Evolutionary conservation across 2,329 filamentous ascomycete genomes (phyloP).

Genomic region (Botryotinia globosa): DNA sequence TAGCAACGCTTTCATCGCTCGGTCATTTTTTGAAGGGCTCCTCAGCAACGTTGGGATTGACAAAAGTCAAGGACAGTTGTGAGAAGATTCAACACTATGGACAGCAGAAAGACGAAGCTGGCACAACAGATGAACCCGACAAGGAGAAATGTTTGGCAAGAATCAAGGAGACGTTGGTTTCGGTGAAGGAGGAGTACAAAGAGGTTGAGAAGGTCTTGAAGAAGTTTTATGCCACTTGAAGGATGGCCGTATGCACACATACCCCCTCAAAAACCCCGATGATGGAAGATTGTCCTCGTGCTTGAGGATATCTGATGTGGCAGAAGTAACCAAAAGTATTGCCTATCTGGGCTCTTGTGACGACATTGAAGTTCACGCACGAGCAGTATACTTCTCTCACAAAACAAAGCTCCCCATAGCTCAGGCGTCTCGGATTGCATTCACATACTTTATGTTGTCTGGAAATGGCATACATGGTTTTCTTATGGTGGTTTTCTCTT

Average conservation of each 20-base stretch:
- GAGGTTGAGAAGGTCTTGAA: slow-evolving; percentile 68
- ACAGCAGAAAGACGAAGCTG: slow-evolving; percentile 75
- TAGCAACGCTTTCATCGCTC: slow-evolving; percentile 73
- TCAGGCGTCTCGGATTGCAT: slow-evolving; percentile 31
- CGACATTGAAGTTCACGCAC: slow-evolving; percentile 34
- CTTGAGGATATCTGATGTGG: slow-evolving; percentile 18
- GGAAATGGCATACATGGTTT: slow-evolving; percentile 20
- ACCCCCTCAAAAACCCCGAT: slow-evolving; percentile 5
- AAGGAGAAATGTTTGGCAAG: slow-evolving; percentile 65
- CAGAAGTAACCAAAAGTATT: slow-evolving; percentile 11
- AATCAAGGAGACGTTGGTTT: slow-evolving; percentile 66
- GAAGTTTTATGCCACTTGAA: slow-evolving; percentile 41
- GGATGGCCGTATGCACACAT: not conserved
- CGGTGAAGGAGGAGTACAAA: slow-evolving; percentile 73
- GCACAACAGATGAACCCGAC: slow-evolving; percentile 63
- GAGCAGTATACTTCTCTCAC: slow-evolving; percentile 35
- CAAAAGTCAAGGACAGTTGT: slow-evolving; percentile 87
- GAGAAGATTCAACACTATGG: slow-evolving; percentile 96
- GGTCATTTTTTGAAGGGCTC: slow-evolving; percentile 98
- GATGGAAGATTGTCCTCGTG: slow-evolving; percentile 29
- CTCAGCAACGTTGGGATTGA: slow-evolving; percentile 87
- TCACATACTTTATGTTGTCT: slow-evolving; percentile 22
- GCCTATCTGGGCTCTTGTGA: slow-evolving; percentile 23
- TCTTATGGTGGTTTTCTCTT: slow-evolving; percentile 12
- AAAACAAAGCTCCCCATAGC: slow-evolving; percentile 30